Conservation (phyloP, 1,284 basidiomycete species). For the Cerioporus squamosus region DNA sequence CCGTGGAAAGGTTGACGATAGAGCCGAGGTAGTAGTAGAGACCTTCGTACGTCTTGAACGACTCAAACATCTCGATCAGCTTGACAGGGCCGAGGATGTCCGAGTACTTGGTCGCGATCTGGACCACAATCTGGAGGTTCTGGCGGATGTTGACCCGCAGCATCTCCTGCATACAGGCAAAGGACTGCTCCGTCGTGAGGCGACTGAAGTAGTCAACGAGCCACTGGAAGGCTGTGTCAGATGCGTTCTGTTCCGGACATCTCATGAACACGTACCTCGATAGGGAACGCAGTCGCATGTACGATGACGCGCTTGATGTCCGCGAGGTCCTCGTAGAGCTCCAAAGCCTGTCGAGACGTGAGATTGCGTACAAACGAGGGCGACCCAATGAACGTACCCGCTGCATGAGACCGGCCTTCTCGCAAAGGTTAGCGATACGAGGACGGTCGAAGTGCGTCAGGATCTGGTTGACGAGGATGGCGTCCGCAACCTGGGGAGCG, state of each 20-base stretch:
- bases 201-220: constrained; percentile 97
- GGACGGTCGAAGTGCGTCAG: constrained; percentile 97
- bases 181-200: constrained; percentile 98
- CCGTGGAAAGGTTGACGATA: constrained; percentile 95
- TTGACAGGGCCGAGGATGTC: constrained; percentile 97
- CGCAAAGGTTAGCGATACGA: constrained; percentile 96
- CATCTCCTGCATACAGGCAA: constrained; percentile 98
- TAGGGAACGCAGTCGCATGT: constrained; percentile 86
- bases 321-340: constrained; percentile 96
- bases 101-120: constrained; percentile 99
- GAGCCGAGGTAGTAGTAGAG: constrained; percentile 99
- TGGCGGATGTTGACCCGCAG: constrained; percentile 96
- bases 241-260: background rate
- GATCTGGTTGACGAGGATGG: constrained; percentile 99
- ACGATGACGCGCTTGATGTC: constrained; percentile 99
- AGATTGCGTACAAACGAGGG: constrained; percentile 10
- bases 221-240: constrained; percentile 62
- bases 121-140: constrained; percentile 96
- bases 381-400: constrained; percentile 54
- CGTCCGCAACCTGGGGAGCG: constrained; percentile 98
- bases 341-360: constrained; percentile 74
- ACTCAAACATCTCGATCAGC: constrained; percentile 98
- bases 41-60: constrained; percentile 97
- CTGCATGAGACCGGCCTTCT: constrained; percentile 97
- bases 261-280: constrained; percentile 60